Conservation (phyloP, 148 eudicot genomes). For the Cornus controversa region DNA sequence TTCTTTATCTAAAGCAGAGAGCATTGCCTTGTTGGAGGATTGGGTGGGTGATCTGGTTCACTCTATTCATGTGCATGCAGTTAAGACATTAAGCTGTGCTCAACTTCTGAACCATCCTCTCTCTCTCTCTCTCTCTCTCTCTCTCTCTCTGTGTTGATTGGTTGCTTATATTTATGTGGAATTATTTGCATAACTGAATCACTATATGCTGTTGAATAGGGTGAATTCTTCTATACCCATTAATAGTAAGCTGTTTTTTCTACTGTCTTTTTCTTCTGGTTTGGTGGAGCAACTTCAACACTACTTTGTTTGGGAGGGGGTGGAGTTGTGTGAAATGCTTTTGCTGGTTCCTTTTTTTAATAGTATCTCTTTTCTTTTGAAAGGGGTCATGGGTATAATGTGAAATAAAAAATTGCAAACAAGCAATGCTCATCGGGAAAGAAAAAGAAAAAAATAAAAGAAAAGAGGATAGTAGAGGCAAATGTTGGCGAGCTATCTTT, state of each 20-base stretch:
- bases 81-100: conserved; percentile 7
- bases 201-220: not conserved
- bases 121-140: too few species aligned
- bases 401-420: not conserved
- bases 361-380: not conserved
- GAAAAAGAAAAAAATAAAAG: too few species aligned
- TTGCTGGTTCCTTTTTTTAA: not conserved
- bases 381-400: not conserved
- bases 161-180: not conserved
- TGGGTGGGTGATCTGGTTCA: conserved; percentile 20
- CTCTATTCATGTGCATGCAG: conserved; percentile 23
- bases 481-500: too few species aligned
- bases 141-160: too few species aligned
- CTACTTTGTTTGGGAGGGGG: too few species aligned
- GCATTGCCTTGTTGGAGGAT: not conserved
- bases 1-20: conserved; percentile 1
- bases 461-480: too few species aligned
- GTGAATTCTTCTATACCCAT: not conserved
- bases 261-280: conserved; percentile 1
- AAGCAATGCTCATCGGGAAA: too few species aligned
- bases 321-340: not conserved
- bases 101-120: too few species aligned
- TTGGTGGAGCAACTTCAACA: too few species aligned
- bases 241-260: not conserved
- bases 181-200: not conserved